Evolutionary conservation across 2,329 filamentous ascomycete species (phyloP).

Genomic region (Geosmithia flava): DNA sequence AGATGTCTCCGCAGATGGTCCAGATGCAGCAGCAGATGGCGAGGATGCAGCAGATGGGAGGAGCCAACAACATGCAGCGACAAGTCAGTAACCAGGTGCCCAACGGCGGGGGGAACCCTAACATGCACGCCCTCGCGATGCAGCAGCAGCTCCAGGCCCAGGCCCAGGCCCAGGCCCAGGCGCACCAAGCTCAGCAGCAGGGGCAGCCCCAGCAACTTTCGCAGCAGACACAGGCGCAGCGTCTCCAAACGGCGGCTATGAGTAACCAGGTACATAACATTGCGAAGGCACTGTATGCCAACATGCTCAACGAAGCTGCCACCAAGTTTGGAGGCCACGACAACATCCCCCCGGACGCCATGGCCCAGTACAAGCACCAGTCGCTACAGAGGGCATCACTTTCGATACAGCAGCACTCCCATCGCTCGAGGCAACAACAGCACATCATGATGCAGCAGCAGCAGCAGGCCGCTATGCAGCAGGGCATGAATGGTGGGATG

Average conservation of each 20-base stretch:
- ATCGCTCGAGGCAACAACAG: conserved; percentile 16
- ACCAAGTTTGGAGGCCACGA: conserved; percentile 26
- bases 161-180: conserved; percentile 19
- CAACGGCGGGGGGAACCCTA: conserved; percentile 20
- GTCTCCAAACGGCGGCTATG: conserved; percentile 9
- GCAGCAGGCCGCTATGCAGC: conserved; percentile 33
- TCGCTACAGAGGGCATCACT: conserved; percentile 26
- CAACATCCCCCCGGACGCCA: conserved; percentile 31
- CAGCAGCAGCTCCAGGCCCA: conserved; percentile 16
- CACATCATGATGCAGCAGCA: conserved; percentile 17
- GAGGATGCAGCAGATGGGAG: conserved; percentile 18
- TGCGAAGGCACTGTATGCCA: conserved; percentile 24
- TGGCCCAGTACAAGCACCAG: conserved; percentile 29
- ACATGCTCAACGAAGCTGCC: conserved; percentile 19
- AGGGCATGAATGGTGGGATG: conserved; percentile 34
- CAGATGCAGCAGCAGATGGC: conserved; percentile 23
- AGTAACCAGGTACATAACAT: conserved; percentile 2
- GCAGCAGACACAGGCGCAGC: conserved; percentile 11
- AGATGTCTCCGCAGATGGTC: conserved; percentile 21
- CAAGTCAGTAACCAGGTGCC: conserved; percentile 24
- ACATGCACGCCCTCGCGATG: conserved; percentile 15
- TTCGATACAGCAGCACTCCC: conserved; percentile 19
- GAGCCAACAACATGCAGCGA: conserved; percentile 14
- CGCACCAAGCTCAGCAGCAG: conserved; percentile 18
- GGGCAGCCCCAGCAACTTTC: conserved; percentile 18